Conservation (phyloP, 2,329 filamentous ascomycete genomes). For the Penicillium freii region DNA sequence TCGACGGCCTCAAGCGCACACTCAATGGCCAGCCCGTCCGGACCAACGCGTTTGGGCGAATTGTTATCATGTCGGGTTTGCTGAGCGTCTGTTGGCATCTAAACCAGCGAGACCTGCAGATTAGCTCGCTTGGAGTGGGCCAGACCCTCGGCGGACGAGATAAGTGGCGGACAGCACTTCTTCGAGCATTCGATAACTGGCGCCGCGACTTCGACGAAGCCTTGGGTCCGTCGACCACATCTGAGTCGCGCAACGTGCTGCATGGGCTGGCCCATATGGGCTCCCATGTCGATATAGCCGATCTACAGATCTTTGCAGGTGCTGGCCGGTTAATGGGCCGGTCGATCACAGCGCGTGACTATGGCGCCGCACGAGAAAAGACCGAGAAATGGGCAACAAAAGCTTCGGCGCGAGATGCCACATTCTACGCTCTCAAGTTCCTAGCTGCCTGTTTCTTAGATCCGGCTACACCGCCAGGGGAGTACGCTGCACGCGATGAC, state of each 20-base stretch:
- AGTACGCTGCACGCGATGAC: slow-evolving; percentile 83
- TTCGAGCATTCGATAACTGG: slow-evolving; percentile 90
- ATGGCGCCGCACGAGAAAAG: slow-evolving; percentile 72
- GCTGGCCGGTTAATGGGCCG: slow-evolving; percentile 81
- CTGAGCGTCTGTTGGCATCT: slow-evolving; percentile 96
- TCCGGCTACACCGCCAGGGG: slow-evolving; percentile 28
- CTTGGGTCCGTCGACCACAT: slow-evolving; percentile 68
- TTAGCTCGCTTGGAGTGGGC: slow-evolving; percentile 78
- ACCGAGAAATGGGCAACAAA: slow-evolving; percentile 85
- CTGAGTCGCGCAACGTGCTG: slow-evolving; percentile 78
- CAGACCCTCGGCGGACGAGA: slow-evolving; percentile 81
- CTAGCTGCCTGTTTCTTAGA: slow-evolving; percentile 73
- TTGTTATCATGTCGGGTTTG: slow-evolving; percentile 89
- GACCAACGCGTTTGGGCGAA: slow-evolving; percentile 91
- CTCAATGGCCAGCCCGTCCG: slow-evolving; percentile 80
- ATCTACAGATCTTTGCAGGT: slow-evolving; percentile 92
- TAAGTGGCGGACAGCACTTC: slow-evolving; percentile 84
- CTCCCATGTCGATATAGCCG: slow-evolving; percentile 96
- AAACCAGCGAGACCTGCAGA: slow-evolving; percentile 91
- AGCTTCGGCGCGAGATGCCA: slow-evolving; percentile 83
- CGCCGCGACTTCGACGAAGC: slow-evolving; percentile 86
- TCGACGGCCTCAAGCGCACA: slow-evolving; percentile 87
- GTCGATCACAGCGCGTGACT: slow-evolving; percentile 77
- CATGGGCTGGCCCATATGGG: slow-evolving; percentile 97
- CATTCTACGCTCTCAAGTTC: slow-evolving; percentile 88